Evolutionary conservation across 2,329 filamentous ascomycete genomes (phyloP), one percentile per base, ranked within the genome.

Genomic region (Fusarium sp.): DNA sequence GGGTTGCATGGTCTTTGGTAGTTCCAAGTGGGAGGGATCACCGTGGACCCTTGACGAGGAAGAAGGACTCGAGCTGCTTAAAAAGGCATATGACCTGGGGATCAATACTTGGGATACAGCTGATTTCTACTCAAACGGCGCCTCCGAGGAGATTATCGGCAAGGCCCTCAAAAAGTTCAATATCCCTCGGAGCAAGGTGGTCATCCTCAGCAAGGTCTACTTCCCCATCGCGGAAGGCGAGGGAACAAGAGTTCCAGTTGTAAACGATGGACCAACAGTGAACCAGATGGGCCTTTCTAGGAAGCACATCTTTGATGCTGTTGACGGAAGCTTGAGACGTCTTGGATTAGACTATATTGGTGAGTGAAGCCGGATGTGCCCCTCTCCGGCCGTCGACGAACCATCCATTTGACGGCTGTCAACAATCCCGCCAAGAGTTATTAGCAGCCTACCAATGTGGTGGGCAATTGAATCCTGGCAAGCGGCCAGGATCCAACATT

Each of bases 291-390:
- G 92, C 0, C 83, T 93, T 30, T 90, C 87, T 20, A 85, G 92
- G 48, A 89, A 89, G 77, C 88, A 90, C 67, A 92, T 93, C 76
- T 89, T 93, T 77, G 88, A 91, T 73, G 88, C 90, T 0, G 91
- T 93, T 18, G 87, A 93, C 27, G 87, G 85, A 45, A 91, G 87
- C 65, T 83, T 91, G 13, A 80, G 84, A 66, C 82, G 89, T 30
- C 83, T 92, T 32, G 86, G 85, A 48, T 89, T 81, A 9, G 75
- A 76, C 77, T 91, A 91, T 80, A 88, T 91, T 71, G 89, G 91
- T 80, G 85, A 65, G 61, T 61, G 27, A 35, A 45, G 37, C 20
- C 48, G 45, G 30, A 25, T 62, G 20, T 39, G 13, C n/a, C 52
- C 14, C 20, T 35, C 20, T 62, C 43, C 32, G 41, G n/a, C 20